phyloP scores from a whole-genome alignment of 305 asterid species.

The Plantago coronopus region DNA sequence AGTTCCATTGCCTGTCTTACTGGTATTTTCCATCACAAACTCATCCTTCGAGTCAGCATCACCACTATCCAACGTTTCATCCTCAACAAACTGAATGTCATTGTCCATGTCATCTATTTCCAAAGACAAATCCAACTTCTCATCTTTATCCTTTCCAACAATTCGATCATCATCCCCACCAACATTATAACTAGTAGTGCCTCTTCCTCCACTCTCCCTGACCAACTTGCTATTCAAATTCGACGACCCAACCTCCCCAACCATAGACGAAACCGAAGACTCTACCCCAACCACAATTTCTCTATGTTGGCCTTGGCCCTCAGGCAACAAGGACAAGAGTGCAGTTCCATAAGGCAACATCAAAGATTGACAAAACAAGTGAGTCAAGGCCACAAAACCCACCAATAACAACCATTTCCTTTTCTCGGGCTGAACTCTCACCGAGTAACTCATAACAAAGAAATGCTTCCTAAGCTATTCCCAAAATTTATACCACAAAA shows the following conservation, averaged over 20 bases:
- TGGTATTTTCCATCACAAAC: constrained; percentile 18
- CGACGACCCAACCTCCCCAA: constrained; percentile 17
- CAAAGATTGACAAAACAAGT: constrained; percentile 67
- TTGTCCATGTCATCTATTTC: constrained; percentile 35
- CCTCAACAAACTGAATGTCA: constrained; percentile 66
- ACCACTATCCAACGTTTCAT: constrained; percentile 44
- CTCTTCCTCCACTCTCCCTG: constrained; percentile 30
- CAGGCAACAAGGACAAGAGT: constrained; percentile 52
- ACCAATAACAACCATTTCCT: constrained; percentile 72
- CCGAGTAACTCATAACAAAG: constrained; percentile 36
- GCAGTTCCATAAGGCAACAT: constrained; percentile 78
- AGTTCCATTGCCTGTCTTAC: constrained; percentile 12
- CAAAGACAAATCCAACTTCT: constrained; percentile 23
- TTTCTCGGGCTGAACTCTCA: constrained; percentile 54
- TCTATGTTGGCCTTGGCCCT: constrained; percentile 25
- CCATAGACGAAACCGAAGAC: constrained; percentile 24
- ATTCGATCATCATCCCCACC: constrained; percentile 18
- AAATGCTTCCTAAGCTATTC: neutral
- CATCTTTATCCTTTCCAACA: constrained; percentile 23
- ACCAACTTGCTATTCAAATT: constrained; percentile 30
- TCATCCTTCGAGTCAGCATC: constrained; percentile 35
- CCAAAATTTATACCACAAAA: neutral
- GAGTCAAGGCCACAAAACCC: constrained; percentile 69
- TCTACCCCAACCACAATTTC: constrained; percentile 17
- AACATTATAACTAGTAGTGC: constrained; percentile 8